Conservation (phyloP, 495 filamentous ascomycete species). For the Trichoderma asperelloides region DNA sequence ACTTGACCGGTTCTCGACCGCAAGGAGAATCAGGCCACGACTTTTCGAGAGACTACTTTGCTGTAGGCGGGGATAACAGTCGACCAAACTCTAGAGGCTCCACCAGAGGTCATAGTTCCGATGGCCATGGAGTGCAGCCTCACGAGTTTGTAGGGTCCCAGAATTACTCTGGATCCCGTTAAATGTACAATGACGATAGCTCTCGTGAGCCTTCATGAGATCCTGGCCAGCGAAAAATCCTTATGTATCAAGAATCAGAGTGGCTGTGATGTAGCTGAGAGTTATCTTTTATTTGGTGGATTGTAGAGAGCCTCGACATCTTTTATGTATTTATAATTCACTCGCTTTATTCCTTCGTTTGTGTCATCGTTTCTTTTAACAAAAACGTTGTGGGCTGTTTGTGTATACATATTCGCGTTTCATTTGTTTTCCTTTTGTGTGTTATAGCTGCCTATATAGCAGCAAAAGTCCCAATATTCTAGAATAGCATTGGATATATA, state of each 20-base stretch:
- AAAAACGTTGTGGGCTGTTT: not conserved
- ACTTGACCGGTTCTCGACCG: not conserved
- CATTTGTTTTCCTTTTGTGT: not conserved
- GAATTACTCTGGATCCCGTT: not conserved
- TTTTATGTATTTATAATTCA: slow-evolving; percentile 6
- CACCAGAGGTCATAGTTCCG: not conserved
- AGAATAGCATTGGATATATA: no score
- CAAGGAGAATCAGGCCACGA: not conserved
- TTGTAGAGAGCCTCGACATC: not conserved
- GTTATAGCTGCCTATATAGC: not conserved
- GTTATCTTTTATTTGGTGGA: not conserved
- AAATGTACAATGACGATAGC: not conserved
- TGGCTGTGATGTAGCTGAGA: not conserved
- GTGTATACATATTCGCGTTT: not conserved
- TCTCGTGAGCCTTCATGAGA: not conserved
- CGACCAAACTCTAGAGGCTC: not conserved
- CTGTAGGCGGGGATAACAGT: not conserved
- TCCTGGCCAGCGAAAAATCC: no score
- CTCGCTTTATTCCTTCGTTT: not conserved
- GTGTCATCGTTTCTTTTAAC: not conserved
- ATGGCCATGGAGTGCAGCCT: not conserved
- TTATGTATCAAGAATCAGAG: not conserved
- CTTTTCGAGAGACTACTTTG: not conserved
- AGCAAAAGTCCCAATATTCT: not conserved
- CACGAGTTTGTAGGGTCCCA: not conserved